Evolutionary conservation across 2,329 filamentous ascomycete genomes (phyloP).

Genomic region (Aspergillus costaricaensis): DNA sequence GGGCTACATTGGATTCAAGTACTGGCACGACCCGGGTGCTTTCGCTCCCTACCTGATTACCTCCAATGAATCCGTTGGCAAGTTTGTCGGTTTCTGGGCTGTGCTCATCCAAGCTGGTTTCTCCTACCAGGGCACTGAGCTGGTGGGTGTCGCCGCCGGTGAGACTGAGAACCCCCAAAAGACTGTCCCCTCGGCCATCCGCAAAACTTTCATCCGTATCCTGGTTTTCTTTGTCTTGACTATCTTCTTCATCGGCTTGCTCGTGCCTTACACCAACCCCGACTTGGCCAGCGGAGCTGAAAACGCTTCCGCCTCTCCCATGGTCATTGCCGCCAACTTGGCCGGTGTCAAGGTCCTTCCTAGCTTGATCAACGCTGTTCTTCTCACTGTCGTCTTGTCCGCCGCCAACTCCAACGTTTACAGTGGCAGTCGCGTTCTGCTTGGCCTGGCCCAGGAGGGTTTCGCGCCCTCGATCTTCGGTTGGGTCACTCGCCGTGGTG

Average conservation of each 20-base stretch:
- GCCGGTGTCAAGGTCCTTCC: conserved; percentile 38
- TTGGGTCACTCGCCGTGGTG: conserved; percentile 41
- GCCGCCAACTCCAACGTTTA: conserved; percentile 44
- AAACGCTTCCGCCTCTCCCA: conserved; percentile 35
- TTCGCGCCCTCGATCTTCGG: conserved; percentile 46
- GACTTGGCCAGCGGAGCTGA: conserved; percentile 45
- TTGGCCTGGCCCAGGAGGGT: conserved; percentile 58
- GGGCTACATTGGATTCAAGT: conserved; percentile 71
- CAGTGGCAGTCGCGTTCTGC: conserved; percentile 64
- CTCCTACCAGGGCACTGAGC: conserved; percentile 62
- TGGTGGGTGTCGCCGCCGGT: conserved; percentile 73
- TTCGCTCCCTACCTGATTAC: conserved; percentile 69
- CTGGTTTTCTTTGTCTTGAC: conserved; percentile 55
- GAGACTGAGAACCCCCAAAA: conserved; percentile 71
- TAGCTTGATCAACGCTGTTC: conserved; percentile 40
- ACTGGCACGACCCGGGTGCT: conserved; percentile 68
- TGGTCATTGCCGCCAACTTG: conserved; percentile 44
- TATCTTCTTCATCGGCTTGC: conserved; percentile 66
- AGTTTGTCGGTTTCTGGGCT: conserved; percentile 62
- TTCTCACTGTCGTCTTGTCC: conserved; percentile 43
- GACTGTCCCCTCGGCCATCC: conserved; percentile 70
- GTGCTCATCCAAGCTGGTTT: conserved; percentile 48
- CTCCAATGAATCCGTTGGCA: conserved; percentile 55
- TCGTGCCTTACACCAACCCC: conserved; percentile 64
- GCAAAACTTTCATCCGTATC: conserved; percentile 73